Evolutionary conservation across 2,329 filamentous ascomycete species (phyloP).

Genomic region (Alternaria sp.): DNA sequence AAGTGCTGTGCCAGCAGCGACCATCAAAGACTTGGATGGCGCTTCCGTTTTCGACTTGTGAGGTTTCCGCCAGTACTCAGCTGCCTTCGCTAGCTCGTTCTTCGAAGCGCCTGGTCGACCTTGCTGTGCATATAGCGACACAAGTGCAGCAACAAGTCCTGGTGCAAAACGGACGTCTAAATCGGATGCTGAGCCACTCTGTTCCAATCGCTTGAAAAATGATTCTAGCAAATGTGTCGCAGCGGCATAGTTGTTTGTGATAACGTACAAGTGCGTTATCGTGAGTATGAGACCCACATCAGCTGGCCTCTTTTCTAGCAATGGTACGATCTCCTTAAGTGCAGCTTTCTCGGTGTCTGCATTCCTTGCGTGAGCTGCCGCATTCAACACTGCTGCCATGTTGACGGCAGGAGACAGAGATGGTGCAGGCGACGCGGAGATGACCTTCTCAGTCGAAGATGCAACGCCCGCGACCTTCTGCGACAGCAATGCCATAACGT

Average conservation of each 20-base stretch:
- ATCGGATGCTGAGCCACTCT: slow-evolving; percentile 64
- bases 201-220: slow-evolving; percentile 77
- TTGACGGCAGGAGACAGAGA: slow-evolving; percentile 63
- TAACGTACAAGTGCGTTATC: slow-evolving; percentile 81
- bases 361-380: slow-evolving; percentile 75
- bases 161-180: slow-evolving; percentile 82
- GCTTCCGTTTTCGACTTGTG: slow-evolving; percentile 62
- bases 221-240: slow-evolving; percentile 79
- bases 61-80: slow-evolving; percentile 75
- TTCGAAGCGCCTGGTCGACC: slow-evolving; percentile 77
- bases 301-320: slow-evolving; percentile 77
- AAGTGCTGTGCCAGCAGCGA: slow-evolving; percentile 81
- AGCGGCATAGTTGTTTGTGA: slow-evolving; percentile 73
- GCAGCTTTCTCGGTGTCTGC: slow-evolving; percentile 69
- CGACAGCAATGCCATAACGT: slow-evolving; percentile 70
- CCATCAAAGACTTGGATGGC: slow-evolving; percentile 67
- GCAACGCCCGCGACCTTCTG: slow-evolving; percentile 74
- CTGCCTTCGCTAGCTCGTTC: slow-evolving; percentile 78
- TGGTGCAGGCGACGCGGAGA: slow-evolving; percentile 56
- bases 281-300: slow-evolving; percentile 85
- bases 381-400: slow-evolving; percentile 70
- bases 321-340: slow-evolving; percentile 72
- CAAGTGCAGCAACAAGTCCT: slow-evolving; percentile 80
- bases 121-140: slow-evolving; percentile 80
- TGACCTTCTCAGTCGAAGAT: slow-evolving; percentile 61